Evolutionary conservation across 169 alveolate genomes (phyloP).

Genomic region (Cryptosporidium canis): DNA sequence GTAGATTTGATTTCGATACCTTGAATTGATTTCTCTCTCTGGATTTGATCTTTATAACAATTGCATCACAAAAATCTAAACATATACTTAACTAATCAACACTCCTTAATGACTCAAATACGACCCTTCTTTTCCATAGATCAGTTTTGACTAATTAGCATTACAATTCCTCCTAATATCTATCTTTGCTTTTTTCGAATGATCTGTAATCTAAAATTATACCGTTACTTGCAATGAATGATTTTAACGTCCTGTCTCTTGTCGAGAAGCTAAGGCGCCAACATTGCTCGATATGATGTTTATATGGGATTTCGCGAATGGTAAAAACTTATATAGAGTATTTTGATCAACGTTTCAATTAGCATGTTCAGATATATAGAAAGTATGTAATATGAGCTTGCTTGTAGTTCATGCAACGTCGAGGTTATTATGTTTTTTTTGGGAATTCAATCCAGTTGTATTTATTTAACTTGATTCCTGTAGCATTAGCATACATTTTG

Average conservation of each 20-base stretch:
- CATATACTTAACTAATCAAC: background rate
- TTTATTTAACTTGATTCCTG: too few species aligned
- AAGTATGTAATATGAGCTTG: too few species aligned
- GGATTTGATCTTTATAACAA: background rate
- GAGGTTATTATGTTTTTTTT: too few species aligned
- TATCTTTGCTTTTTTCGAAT: background rate
- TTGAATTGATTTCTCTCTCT: background rate
- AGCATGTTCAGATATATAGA: too few species aligned
- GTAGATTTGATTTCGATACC: background rate
- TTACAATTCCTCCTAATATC: background rate
- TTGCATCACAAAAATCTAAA: background rate
- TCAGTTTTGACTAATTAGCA: background rate
- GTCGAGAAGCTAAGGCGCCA: slow-evolving; percentile 69
- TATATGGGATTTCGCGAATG: slow-evolving; percentile 31
- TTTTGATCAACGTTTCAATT: too few species aligned
- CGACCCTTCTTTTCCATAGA: too few species aligned
- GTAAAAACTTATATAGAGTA: background rate
- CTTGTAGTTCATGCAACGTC: too few species aligned
- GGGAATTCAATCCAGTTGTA: too few species aligned
- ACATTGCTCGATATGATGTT: slow-evolving; percentile 52
- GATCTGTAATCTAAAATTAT: slow-evolving; percentile 71
- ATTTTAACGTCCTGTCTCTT: slow-evolving; percentile 54
- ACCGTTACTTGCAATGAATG: slow-evolving; percentile 73
- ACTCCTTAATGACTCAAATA: background rate
- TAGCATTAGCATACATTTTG: too few species aligned